These are phyloP conservation scores for Nepenthes mirabilis DNA, from an alignment of 148 eudicot genomes.

Conservation along the genomic window DNA sequence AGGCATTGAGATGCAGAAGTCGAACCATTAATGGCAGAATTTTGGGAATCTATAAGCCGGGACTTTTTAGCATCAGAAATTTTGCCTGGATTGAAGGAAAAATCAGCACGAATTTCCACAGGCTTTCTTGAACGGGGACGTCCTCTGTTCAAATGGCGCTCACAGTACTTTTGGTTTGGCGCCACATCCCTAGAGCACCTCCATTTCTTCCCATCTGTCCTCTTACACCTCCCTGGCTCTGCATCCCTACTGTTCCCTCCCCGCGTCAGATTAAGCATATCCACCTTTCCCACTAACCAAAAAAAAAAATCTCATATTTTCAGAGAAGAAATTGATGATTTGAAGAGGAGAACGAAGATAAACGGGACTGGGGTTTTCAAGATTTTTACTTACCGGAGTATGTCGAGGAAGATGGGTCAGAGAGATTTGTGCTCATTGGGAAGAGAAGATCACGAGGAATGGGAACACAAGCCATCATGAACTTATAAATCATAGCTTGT, in stretches of 20 bases:
- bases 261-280: slow-evolving; percentile 12
- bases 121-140: slow-evolving; percentile 99
- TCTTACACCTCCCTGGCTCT: slow-evolving; percentile 75
- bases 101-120: slow-evolving; percentile 56
- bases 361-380: not conserved
- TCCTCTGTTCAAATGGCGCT: slow-evolving; percentile 80
- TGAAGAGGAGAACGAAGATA: not conserved
- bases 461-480: slow-evolving; percentile 60
- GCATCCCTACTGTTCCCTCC: slow-evolving; percentile 32
- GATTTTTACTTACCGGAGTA: slow-evolving; percentile 16
- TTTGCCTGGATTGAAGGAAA: slow-evolving; percentile 4
- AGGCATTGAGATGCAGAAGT: slow-evolving; percentile 9
- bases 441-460: slow-evolving; percentile 62
- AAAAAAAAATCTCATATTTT: not conserved
- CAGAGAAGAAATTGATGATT: not conserved
- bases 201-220: slow-evolving; percentile 94
- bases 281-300: not conserved
- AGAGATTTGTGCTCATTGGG: slow-evolving; percentile 11
- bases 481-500: slow-evolving; percentile 78
- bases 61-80: slow-evolving; percentile 23
- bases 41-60: slow-evolving; percentile 4
- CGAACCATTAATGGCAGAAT: slow-evolving; percentile 6
- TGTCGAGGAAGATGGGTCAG: slow-evolving; percentile 14
- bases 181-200: slow-evolving; percentile 82
- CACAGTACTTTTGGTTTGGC: slow-evolving; percentile 83